Conservation (phyloP, 352 stramenopile species). For the Halophytophthora batemanensis region DNA sequence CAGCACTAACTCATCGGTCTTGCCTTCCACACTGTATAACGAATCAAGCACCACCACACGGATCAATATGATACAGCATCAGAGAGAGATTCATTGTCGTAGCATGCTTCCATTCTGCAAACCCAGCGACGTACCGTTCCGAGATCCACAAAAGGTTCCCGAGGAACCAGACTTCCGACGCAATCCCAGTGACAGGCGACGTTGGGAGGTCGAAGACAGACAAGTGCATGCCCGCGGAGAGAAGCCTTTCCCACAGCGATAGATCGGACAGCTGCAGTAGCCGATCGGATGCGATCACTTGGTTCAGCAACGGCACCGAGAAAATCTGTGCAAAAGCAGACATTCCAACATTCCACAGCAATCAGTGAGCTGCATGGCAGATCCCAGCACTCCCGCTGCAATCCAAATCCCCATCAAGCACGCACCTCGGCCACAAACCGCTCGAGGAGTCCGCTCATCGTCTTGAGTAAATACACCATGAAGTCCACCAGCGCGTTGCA, state of each 20-base stretch:
- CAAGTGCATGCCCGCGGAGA: conserved; percentile 22
- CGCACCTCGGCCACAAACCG: conserved; percentile 31
- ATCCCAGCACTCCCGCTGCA: too few relatives aligned
- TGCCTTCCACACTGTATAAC: conserved; percentile 24
- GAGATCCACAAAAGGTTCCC: conserved; percentile 64
- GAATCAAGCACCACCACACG: too few relatives aligned
- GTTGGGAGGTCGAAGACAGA: conserved; percentile 34
- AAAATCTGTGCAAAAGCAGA: too few relatives aligned
- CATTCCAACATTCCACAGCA: conserved; percentile 3
- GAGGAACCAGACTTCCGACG: conserved; percentile 56
- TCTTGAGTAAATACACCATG: conserved; percentile 19
- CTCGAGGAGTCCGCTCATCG: conserved; percentile 17
- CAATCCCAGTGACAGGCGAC: conserved; percentile 42
- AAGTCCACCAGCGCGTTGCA: conserved; percentile 29
- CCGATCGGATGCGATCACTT: conserved; percentile 20
- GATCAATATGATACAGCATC: too few relatives aligned
- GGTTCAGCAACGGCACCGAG: conserved; percentile 40
- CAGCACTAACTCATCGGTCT: conserved; percentile 24
- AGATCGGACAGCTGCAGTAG: conserved; percentile 24
- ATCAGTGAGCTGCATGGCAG: not conserved
- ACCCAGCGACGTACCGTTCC: conserved; percentile 31
- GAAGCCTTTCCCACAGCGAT: conserved; percentile 29
- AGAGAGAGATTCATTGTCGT: not conserved
- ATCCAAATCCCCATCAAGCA: too few relatives aligned
- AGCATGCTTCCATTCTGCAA: too few relatives aligned